Evolutionary conservation across 164 flowering plant species (phyloP).

Genomic region (Taxillus chinensis): DNA sequence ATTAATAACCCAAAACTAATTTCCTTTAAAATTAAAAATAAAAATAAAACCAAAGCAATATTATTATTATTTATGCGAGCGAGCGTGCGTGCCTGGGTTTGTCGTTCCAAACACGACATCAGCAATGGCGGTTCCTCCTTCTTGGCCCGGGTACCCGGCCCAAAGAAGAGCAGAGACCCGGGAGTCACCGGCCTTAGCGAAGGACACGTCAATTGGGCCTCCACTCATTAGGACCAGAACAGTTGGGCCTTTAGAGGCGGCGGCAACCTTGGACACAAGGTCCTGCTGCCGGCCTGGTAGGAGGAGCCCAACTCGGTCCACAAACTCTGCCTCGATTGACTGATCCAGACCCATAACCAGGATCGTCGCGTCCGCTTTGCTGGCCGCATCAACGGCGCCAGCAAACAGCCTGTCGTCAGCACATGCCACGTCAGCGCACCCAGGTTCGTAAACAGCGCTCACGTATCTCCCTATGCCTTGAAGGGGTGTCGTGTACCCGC

Average conservation of each 20-base stretch:
- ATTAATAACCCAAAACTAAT: too few relatives aligned
- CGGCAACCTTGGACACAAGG: conserved; percentile 54
- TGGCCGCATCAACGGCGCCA: conserved; percentile 54
- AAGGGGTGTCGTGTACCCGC: conserved; percentile 66
- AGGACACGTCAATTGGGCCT: conserved; percentile 81
- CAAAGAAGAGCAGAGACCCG: conserved; percentile 58
- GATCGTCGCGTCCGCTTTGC: conserved; percentile 68
- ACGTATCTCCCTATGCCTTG: conserved; percentile 61
- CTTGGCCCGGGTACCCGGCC: conserved; percentile 95
- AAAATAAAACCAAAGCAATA: too few relatives aligned
- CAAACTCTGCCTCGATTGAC: conserved; percentile 69
- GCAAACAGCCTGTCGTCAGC: conserved; percentile 26
- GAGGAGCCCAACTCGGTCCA: conserved; percentile 51
- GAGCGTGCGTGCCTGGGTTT: conserved; percentile 97
- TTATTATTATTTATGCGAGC: too few relatives aligned
- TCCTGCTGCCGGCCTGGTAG: conserved; percentile 83
- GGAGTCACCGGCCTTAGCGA: conserved; percentile 52
- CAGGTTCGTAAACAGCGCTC: conserved; percentile 44
- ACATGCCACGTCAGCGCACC: conserved; percentile 63
- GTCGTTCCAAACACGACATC: conserved; percentile 65
- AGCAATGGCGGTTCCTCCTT: conserved; percentile 88
- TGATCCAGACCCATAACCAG: conserved; percentile 90
- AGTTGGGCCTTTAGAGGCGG: conserved; percentile 66
- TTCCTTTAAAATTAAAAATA: conserved; percentile 12
- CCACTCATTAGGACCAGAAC: conserved; percentile 79